Base-by-base conservation (phyloP, 2,329 filamentous ascomycete genomes). In the Botrytis elliptica region DNA sequence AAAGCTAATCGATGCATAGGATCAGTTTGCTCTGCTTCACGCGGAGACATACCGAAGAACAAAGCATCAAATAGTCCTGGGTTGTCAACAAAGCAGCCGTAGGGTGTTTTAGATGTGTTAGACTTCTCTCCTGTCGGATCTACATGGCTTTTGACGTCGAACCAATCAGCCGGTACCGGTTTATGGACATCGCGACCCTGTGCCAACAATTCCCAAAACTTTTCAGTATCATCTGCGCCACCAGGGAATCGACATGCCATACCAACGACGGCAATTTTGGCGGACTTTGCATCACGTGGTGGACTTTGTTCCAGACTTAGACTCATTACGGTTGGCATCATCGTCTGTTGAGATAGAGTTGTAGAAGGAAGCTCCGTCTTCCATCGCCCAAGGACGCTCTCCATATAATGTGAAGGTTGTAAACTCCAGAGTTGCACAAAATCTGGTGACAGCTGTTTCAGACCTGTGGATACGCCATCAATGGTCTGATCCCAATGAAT, bases 1-100 rank as follows among this genome's bases (percentile, higher is more conserved):
- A 95, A 83, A 3, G 91, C 91, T 77, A 95, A 85, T 76, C 93
- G 88, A 81, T 93, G 92, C 87, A 93, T 93, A 0, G 93, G 93
- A 80, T 95, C 93, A 1, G 91, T 93, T 80, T 94, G 91, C 67
- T 89, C 88, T 46, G 93, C 93, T 82, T 95, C 92, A 76, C 91
- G 89, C 10, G 92, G 92, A 40, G 92, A 94, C 90, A 95, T 94
- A 83, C 93, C 93, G 87, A 95, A 95, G 83, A 95, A 94, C 0
- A 90, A 86, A 36, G 91, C 90, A 77, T 95, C 92, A 79, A 95
- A 95, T 69, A 91, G 85, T 72, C 91, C 91, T 0, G 92, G 92
- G 75, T 93, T 88, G 75, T 93, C 89, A 52, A 75, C 86, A 84
- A 85, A 94, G 83, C 91, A 93, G n/a, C 92, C 92, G 77, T 89